Evolutionary conservation across 208 protist species (phyloP).

Genomic region (Acanthamoeba royreba): DNA sequence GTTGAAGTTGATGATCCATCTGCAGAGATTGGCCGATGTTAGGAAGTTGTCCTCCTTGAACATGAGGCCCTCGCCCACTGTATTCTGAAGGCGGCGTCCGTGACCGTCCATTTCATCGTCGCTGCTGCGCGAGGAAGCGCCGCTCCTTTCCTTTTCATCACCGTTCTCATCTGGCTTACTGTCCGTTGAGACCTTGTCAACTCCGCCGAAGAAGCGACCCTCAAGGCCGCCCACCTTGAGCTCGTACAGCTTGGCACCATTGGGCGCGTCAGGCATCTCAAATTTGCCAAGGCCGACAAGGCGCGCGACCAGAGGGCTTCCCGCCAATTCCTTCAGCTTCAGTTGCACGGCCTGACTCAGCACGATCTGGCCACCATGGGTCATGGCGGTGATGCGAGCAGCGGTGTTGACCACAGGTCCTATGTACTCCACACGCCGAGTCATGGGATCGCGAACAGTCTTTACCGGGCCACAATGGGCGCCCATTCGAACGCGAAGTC

Average conservation of each 20-base stretch:
- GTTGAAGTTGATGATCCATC: background rate
- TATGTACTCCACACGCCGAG: background rate
- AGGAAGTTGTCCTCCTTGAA: background rate
- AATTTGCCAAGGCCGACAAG: background rate
- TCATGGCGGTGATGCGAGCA: background rate
- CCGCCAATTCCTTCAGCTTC: background rate
- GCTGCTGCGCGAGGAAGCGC: background rate
- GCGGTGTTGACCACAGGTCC: background rate
- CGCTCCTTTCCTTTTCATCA: background rate
- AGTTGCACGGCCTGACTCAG: background rate
- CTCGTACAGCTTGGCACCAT: background rate
- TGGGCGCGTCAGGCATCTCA: background rate
- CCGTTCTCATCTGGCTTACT: background rate
- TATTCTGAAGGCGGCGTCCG: background rate
- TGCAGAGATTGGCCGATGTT: background rate
- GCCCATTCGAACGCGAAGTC: conserved; percentile 19
- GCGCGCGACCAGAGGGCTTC: background rate
- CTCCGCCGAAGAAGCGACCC: background rate
- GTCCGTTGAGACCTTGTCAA: background rate
- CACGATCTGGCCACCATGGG: background rate
- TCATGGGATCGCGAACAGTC: background rate
- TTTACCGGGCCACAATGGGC: background rate
- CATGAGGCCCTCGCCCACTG: background rate
- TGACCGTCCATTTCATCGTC: background rate
- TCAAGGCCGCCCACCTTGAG: background rate